These are phyloP conservation scores for Melaleuca alternifolia DNA, from an alignment of 345 rosid genomes.

Conservation along the genomic window DNA sequence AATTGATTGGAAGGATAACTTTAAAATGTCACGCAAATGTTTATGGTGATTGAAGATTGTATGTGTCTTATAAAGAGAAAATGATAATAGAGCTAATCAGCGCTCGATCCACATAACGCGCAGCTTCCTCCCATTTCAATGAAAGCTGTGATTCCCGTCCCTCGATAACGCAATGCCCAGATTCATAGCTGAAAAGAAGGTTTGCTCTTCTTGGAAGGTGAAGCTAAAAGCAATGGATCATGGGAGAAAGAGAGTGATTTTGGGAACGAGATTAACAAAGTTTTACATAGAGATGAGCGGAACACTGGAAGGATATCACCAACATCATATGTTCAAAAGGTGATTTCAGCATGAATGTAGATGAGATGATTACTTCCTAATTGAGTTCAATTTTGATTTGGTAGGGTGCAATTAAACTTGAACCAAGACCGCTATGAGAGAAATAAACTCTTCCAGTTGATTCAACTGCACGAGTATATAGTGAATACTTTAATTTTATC, in stretches of 20 bases:
- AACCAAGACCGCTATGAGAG: background rate
- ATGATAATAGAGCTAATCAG: background rate
- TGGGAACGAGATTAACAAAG: background rate
- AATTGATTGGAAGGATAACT: background rate
- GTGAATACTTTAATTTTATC: too few relatives aligned
- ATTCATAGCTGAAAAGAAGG: too few relatives aligned
- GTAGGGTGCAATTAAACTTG: too few relatives aligned
- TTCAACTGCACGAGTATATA: background rate
- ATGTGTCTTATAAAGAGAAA: fast-evolving
- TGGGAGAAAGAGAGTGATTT: background rate
- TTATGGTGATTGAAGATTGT: too few relatives aligned
- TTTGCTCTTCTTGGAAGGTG: too few relatives aligned
- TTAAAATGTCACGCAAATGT: background rate
- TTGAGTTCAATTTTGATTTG: too few relatives aligned
- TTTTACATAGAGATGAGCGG: background rate
- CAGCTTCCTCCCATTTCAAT: background rate
- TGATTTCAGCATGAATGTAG: too few relatives aligned
- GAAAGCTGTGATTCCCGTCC: fast-evolving
- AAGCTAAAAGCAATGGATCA: background rate
- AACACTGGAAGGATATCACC: background rate
- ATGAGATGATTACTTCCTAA: too few relatives aligned
- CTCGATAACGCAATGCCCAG: fast-evolving
- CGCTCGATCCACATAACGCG: background rate
- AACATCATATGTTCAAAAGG: background rate
- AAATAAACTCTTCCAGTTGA: background rate